A percentile compares a stretch with the other conserved stretches of the same genome.
Evolutionary conservation across 139 green algal species (phyloP).

Genomic region (Chlorella sp.): DNA sequence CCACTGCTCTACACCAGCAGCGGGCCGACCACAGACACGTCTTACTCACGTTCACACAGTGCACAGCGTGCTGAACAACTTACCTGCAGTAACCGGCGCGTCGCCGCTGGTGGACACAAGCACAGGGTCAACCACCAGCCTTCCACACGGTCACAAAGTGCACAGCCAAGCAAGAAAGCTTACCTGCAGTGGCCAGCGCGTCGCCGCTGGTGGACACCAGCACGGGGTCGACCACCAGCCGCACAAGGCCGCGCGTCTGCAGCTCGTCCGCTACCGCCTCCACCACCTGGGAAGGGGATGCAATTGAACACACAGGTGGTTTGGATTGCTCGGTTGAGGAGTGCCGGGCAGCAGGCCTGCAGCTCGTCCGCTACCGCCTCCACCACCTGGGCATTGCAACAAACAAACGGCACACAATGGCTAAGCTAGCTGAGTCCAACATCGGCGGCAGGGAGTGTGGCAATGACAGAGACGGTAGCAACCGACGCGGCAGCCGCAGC

Average conservation of each 20-base stretch:
- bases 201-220: constrained; percentile 91
- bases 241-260: constrained; percentile 9
- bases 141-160: too few relatives aligned
- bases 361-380: constrained; percentile 61
- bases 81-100: constrained; percentile 56
- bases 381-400: constrained; percentile 49
- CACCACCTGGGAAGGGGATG: constrained; percentile 48
- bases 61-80: too few relatives aligned
- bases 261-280: constrained; percentile 61
- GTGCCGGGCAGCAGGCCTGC: background rate
- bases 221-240: constrained; percentile 94
- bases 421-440: background rate
- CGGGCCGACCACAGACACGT: constrained; percentile 94
- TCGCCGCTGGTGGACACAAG: constrained; percentile 91
- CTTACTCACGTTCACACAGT: too few relatives aligned
- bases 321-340: background rate
- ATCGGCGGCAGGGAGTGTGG: background rate
- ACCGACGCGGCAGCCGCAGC: too few relatives aligned
- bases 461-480: too few relatives aligned
- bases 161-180: too few relatives aligned
- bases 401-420: background rate
- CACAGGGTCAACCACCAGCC: constrained; percentile 95
- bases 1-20: constrained; percentile 94
- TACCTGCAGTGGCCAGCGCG: constrained; percentile 56
- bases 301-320: too few relatives aligned